Evolutionary conservation across 768 basidiomycete genomes (phyloP).

Genomic region (Termitomyces sp.): DNA sequence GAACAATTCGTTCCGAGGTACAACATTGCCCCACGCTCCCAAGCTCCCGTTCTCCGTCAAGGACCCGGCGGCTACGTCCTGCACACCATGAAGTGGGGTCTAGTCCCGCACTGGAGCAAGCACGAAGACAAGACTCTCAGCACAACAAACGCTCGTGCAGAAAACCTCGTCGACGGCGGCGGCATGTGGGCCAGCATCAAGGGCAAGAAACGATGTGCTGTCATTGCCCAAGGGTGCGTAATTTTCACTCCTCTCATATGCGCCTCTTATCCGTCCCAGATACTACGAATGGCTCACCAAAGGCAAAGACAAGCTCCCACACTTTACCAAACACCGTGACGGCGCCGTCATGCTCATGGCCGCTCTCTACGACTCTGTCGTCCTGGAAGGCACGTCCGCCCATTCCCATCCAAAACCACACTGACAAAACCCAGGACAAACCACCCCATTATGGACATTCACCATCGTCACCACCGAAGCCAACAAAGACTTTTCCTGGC

Average conservation of each 20-base stretch:
- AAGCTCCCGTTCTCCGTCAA: constrained; percentile 70
- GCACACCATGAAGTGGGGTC: constrained; percentile 90
- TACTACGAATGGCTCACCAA: constrained; percentile 96
- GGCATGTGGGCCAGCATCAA: constrained; percentile 88
- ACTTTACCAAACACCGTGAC: constrained; percentile 74
- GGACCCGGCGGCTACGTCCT: constrained; percentile 43
- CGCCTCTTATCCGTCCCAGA: constrained; percentile 32
- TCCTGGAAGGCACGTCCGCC: constrained; percentile 52
- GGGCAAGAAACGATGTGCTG: constrained; percentile 80
- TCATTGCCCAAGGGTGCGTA: constrained; percentile 68
- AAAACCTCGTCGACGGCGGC: constrained; percentile 70
- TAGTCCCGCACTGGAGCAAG: constrained; percentile 83
- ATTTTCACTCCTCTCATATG: no score
- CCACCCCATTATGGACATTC: constrained; percentile 71
- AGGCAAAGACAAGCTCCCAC: constrained; percentile 74
- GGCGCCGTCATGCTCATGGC: constrained; percentile 78
- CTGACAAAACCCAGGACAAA: constrained; percentile 33
- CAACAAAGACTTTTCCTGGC: constrained; percentile 69
- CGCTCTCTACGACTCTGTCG: constrained; percentile 77
- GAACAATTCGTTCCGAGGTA: constrained; percentile 64
- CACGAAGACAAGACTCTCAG: constrained; percentile 67
- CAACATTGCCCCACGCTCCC: constrained; percentile 81
- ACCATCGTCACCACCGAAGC: constrained; percentile 87
- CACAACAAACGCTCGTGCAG: constrained; percentile 89
- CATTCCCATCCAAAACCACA: neutral